These are phyloP conservation scores for Picocystis sp. DNA, from an alignment of 163 green algal genomes.

Conservation along the genomic window DNA sequence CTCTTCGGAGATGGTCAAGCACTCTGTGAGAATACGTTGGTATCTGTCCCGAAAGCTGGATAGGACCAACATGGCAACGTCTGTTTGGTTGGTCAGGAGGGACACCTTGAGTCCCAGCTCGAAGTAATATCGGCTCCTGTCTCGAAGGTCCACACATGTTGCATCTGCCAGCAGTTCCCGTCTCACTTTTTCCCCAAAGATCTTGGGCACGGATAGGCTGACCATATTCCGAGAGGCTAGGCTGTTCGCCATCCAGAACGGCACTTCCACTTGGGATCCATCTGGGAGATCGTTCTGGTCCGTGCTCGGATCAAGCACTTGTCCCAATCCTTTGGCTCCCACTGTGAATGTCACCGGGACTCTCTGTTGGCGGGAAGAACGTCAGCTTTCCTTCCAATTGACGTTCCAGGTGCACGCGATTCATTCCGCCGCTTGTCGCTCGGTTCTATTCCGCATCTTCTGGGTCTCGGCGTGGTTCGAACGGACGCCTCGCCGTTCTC, in stretches of 20 bases:
- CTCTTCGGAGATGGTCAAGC: too few species aligned
- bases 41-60: too few species aligned
- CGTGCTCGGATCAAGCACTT: conserved; percentile 3
- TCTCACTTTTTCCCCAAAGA: conserved; percentile 1
- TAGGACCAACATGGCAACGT: too few species aligned
- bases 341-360: conserved; percentile 2
- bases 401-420: too few species aligned
- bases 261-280: conserved; percentile 2
- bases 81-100: neutral
- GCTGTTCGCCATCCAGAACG: conserved; percentile 5
- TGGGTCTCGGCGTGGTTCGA: too few species aligned
- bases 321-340: conserved; percentile 1
- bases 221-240: conserved; percentile 2
- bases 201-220: neutral
- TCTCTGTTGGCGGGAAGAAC: too few species aligned
- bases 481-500: too few species aligned
- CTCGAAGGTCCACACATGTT: conserved; percentile 3
- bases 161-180: conserved; percentile 3
- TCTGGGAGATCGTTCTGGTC: conserved; percentile 1
- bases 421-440: too few species aligned
- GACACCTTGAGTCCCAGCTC: conserved; percentile 6
- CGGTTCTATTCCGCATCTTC: too few species aligned
- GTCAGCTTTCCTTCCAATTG: too few species aligned
- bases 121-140: conserved; percentile 7
- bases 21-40: too few species aligned